phyloP scores from a whole-genome alignment of 208 protist species.

The Leishmania gerbilli region DNA sequence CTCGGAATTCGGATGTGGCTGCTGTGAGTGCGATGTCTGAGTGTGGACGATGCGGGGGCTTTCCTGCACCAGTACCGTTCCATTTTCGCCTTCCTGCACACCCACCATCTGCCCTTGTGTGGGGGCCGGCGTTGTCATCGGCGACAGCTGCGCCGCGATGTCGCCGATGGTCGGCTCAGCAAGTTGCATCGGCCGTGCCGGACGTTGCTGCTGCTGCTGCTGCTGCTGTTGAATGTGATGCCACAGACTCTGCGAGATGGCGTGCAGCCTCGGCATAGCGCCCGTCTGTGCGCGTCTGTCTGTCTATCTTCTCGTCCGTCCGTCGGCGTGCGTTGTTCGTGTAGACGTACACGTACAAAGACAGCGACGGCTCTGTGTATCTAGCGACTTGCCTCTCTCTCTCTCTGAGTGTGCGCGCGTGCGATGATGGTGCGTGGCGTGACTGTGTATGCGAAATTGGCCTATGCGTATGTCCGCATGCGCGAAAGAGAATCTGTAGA shows the following conservation, averaged over 20 bases:
- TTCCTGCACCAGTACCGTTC: not conserved
- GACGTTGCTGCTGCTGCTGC: not conserved
- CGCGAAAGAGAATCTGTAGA: not conserved
- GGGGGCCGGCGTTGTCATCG: not conserved
- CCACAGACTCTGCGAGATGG: not conserved
- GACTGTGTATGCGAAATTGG: not conserved
- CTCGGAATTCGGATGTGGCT: not conserved
- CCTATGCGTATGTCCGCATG: not conserved
- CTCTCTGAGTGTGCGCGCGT: not conserved
- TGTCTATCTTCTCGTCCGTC: not conserved
- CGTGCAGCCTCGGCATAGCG: constrained; percentile 4
- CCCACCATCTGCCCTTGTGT: not conserved
- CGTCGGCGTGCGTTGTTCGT: not conserved
- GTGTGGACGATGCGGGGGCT: not conserved
- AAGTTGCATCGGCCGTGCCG: not conserved
- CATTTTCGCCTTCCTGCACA: not conserved
- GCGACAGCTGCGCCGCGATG: not conserved
- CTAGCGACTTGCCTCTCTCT: not conserved
- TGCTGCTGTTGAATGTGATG: not conserved
- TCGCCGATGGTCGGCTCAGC: not conserved
- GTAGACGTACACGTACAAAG: not conserved
- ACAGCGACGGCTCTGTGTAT: not conserved
- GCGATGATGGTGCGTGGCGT: not conserved
- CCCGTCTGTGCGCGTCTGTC: not conserved
- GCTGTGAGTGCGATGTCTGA: not conserved